A percentile compares a stretch with the other conserved stretches of the same genome.
Conservation (phyloP, 129 eudicot species). For the Ambrosia artemisiifolia region DNA sequence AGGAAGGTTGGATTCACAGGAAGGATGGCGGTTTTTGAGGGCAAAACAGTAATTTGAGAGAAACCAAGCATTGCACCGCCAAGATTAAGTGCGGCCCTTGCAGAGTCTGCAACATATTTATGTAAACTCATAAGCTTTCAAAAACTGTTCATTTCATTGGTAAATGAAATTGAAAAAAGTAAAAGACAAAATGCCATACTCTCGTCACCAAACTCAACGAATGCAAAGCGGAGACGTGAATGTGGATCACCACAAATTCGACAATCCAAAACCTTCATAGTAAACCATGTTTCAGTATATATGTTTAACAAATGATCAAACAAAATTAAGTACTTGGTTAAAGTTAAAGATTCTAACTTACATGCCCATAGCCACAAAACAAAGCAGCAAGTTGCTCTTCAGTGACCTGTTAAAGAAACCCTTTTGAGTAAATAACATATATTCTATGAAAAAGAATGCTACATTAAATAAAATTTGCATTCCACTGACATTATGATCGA, state of each 20-base stretch:
- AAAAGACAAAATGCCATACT: conserved; percentile 42
- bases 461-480: background rate
- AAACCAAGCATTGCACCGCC: conserved; percentile 76
- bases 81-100: conserved; percentile 76
- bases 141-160: background rate
- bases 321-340: background rate
- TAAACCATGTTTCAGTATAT: background rate
- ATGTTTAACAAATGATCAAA: background rate
- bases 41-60: conserved; percentile 79
- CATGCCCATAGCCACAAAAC: conserved; percentile 83
- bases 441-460: background rate
- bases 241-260: conserved; percentile 96
- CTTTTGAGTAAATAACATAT: conserved; percentile 8
- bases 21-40: conserved; percentile 94
- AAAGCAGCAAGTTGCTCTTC: conserved; percentile 94
- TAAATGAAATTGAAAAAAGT: background rate
- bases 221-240: conserved; percentile 95
- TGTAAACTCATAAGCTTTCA: background rate
- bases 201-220: conserved; percentile 89
- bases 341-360: conserved; percentile 31
- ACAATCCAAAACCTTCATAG: conserved; percentile 85
- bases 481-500: conserved; percentile 75
- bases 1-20: conserved; percentile 98
- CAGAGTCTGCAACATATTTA: conserved; percentile 48
- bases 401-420: conserved; percentile 54